These are phyloP conservation scores for Centaurea solstitialis DNA, from an alignment of 129 eudicot genomes.

Conservation along the genomic window DNA sequence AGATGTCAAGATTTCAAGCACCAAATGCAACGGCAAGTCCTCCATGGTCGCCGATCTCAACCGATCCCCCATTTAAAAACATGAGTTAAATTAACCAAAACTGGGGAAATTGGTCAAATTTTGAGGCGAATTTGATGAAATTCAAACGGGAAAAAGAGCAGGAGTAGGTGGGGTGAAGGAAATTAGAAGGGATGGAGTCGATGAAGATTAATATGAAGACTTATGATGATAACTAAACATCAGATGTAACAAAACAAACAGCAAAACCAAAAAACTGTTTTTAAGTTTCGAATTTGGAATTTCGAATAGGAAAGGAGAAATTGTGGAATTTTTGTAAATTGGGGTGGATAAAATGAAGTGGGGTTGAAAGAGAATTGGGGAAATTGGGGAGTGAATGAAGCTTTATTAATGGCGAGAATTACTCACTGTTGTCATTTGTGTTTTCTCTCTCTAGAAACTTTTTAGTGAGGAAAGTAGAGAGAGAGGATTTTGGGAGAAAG, in stretches of 20 bases:
- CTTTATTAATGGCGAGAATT: conserved; percentile 33
- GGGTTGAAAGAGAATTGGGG: no score
- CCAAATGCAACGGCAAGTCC: conserved; percentile 79
- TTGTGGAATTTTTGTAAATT: conserved; percentile 8
- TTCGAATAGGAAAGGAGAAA: not conserved
- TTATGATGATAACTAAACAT: conserved; percentile 48
- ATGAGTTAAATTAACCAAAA: not conserved
- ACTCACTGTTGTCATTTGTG: conserved; percentile 4
- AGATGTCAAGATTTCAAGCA: conserved; percentile 75
- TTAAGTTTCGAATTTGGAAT: not conserved
- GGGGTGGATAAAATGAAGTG: conserved; percentile 19
- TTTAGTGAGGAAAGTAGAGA: conserved; percentile 6
- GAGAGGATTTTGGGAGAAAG: not conserved
- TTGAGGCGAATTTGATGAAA: conserved; percentile 63
- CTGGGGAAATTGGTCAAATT: conserved; percentile 24
- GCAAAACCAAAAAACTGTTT: not conserved
- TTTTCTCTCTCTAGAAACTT: conserved; percentile 20
- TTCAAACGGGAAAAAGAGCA: conserved; percentile 40
- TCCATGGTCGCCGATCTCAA: conserved; percentile 46
- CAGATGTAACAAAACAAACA: conserved; percentile 41
- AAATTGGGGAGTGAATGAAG: not conserved
- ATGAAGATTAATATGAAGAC: conserved; percentile 33
- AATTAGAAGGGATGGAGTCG: conserved; percentile 46
- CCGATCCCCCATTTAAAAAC: conserved; percentile 59
- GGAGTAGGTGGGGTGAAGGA: conserved; percentile 43